These are phyloP conservation scores for Aspergillus hortae DNA, from an alignment of 2,329 filamentous ascomycete species.

Conservation along the genomic window DNA sequence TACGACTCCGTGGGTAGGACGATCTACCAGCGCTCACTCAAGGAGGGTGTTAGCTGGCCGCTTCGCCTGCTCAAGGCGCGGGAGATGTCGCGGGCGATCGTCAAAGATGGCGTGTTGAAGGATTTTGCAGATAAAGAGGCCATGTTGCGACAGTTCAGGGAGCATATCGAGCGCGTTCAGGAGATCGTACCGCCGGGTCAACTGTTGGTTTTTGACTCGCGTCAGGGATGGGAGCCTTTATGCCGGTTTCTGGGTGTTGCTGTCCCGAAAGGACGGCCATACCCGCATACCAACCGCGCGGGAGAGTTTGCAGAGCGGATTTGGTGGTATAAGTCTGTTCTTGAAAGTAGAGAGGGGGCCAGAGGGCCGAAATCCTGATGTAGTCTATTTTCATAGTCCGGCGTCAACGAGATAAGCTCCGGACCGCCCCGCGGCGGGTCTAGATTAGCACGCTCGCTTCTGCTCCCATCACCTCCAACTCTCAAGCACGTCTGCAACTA, in stretches of 20 bases:
- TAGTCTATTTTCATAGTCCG: too few species aligned
- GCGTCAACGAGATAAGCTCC: too few species aligned
- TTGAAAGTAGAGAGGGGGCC: too few species aligned
- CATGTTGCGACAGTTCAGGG: not conserved
- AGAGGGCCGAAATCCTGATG: too few species aligned
- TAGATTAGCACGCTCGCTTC: too few species aligned
- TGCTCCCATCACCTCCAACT: too few species aligned
- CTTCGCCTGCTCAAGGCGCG: not conserved
- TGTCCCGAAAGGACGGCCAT: not conserved
- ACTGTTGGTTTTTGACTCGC: not conserved
- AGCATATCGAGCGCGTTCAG: not conserved
- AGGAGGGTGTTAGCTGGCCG: not conserved
- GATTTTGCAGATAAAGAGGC: not conserved
- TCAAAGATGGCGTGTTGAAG: not conserved
- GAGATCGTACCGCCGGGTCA: not conserved
- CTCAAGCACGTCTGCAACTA: too few species aligned
- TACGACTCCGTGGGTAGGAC: not conserved
- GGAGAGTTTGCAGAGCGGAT: too few species aligned
- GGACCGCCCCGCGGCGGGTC: too few species aligned
- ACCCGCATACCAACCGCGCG: not conserved
- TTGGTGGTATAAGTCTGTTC: too few species aligned
- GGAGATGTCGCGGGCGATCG: not conserved
- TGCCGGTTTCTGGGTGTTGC: not conserved
- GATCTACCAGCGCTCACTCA: not conserved
- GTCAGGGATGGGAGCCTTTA: not conserved